These are phyloP conservation scores for Yarrowia deformans DNA, from an alignment of 805 yeast species.

Conservation along the genomic window DNA sequence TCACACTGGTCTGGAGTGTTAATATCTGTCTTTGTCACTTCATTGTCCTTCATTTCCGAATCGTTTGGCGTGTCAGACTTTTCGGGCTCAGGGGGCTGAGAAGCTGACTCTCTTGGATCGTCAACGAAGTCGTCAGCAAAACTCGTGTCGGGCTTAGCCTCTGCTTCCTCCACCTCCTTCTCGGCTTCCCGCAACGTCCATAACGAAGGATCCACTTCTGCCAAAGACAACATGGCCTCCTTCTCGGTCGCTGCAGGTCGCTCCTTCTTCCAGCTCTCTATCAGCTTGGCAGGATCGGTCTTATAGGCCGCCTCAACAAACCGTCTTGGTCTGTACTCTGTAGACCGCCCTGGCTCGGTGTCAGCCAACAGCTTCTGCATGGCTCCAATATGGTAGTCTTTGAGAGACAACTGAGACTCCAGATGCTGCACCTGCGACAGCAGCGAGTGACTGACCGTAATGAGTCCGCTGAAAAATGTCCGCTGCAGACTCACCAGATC, in stretches of 20 bases:
- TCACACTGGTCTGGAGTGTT: background rate
- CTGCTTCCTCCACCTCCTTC: constrained; percentile 9
- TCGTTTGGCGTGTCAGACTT: background rate
- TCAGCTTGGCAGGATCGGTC: constrained; percentile 3
- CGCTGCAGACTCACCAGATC: background rate
- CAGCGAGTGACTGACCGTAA: constrained; percentile 29
- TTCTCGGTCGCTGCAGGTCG: constrained; percentile 4
- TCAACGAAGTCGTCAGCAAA: constrained; percentile 11
- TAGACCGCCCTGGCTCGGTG: constrained; percentile 29
- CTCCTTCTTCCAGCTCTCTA: constrained; percentile 10
- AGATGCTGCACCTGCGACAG: constrained; percentile 19
- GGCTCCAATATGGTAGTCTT: constrained; percentile 42
- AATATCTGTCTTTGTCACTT: background rate
- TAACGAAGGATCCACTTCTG: background rate
- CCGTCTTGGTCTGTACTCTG: constrained; percentile 40
- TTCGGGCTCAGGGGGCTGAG: background rate
- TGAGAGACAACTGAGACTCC: constrained; percentile 31
- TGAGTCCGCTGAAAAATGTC: constrained; percentile 11
- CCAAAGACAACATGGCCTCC: constrained; percentile 18
- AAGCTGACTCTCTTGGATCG: background rate
- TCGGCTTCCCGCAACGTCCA: constrained; percentile 6
- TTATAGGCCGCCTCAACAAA: constrained; percentile 22
- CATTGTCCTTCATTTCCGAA: background rate
- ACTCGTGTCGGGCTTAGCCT: constrained; percentile 1
- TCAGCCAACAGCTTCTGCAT: constrained; percentile 38